phyloP scores from a whole-genome alignment of 176 grass and related monocot species.

The Paspalum notatum region DNA sequence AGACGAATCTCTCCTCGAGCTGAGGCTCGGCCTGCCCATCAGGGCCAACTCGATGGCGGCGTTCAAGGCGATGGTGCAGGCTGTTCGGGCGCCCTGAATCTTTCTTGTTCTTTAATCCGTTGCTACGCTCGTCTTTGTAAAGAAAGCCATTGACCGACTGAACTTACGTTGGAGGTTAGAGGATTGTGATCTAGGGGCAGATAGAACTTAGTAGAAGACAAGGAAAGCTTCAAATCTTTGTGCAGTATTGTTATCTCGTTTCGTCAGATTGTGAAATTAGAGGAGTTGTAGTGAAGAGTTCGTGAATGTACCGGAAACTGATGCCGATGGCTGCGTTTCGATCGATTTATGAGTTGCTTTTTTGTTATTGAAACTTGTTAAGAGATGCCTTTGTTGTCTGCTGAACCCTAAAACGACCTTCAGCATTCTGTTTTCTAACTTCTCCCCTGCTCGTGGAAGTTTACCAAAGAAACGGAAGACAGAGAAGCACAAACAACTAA shows the following conservation, averaged over 20 bases:
- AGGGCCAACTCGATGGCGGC: background rate
- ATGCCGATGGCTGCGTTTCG: no score
- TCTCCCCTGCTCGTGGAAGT: no score
- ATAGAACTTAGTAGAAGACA: no score
- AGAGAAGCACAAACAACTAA: no score
- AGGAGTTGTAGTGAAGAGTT: background rate
- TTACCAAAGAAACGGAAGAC: no score
- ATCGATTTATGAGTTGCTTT: no score
- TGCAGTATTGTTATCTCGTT: background rate
- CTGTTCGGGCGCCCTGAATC: background rate
- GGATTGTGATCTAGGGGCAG: background rate
- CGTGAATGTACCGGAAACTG: background rate
- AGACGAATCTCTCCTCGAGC: background rate
- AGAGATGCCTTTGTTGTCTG: no score
- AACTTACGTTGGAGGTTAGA: background rate
- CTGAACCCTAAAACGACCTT: no score
- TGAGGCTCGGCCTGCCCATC: slow-evolving; percentile 20
- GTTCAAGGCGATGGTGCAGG: slow-evolving; percentile 16
- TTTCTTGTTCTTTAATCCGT: background rate
- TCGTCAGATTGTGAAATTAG: background rate
- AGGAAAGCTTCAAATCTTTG: background rate
- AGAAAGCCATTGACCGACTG: background rate
- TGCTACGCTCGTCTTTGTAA: background rate
- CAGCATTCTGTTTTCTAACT: no score
- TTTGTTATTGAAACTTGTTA: no score